Conservation (phyloP, 441 rosid species). For the Euphorbia schlechtendalii region DNA sequence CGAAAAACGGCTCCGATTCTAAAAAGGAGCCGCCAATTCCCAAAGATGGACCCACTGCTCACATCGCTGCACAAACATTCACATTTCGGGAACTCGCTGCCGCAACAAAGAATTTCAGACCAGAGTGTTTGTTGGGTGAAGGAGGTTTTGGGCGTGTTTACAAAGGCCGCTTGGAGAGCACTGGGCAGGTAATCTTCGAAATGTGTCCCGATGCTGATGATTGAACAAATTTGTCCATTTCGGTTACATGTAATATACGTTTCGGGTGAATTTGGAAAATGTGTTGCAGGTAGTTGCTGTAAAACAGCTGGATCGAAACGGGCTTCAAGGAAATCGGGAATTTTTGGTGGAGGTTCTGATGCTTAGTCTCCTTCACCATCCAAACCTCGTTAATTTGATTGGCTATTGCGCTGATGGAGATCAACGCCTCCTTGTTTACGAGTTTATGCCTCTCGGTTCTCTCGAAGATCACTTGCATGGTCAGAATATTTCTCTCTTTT, state of each 20-base stretch:
- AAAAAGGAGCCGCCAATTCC: constrained; percentile 63
- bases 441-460: constrained; percentile 93
- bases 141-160: constrained; percentile 99
- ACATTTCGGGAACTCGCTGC: constrained; percentile 84
- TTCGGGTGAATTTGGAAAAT: constrained; percentile 13
- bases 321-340: constrained; percentile 97
- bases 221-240: too few relatives aligned
- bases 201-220: too few relatives aligned
- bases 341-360: constrained; percentile 96
- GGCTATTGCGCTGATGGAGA: constrained; percentile 99
- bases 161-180: constrained; percentile 88
- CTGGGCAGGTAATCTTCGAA: constrained; percentile 59
- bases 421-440: constrained; percentile 94
- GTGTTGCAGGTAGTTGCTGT: constrained; percentile 83
- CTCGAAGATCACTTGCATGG: constrained; percentile 97
- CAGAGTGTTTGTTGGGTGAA: constrained; percentile 82
- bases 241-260: not conserved
- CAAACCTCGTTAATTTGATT: constrained; percentile 86
- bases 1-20: constrained; percentile 54
- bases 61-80: constrained; percentile 87
- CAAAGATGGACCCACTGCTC: constrained; percentile 64
- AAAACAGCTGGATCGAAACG: constrained; percentile 93
- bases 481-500: constrained; percentile 26
- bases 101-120: constrained; percentile 81
- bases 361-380: constrained; percentile 95